Evolutionary conservation across 2,329 filamentous ascomycete genomes (phyloP).

Genomic region (Dothistroma septosporum): DNA sequence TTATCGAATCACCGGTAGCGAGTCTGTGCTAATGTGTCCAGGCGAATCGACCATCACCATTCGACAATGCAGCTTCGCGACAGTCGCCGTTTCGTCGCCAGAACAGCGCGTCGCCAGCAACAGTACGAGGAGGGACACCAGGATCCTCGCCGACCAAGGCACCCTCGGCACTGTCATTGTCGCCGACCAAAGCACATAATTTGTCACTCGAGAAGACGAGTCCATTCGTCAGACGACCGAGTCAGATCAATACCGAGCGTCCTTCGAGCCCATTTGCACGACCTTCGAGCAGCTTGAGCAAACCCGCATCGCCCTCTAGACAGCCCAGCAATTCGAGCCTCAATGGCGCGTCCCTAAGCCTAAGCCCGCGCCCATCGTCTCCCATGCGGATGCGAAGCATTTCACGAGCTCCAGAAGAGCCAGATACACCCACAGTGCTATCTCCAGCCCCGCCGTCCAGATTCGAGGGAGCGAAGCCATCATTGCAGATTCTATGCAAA

Average conservation of each 20-base stretch:
- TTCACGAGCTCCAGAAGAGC: constrained; percentile 8
- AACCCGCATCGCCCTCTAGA: constrained; percentile 23
- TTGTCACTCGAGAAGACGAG: constrained; percentile 34
- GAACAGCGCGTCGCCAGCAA: constrained; percentile 31
- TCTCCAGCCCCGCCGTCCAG: constrained; percentile 8
- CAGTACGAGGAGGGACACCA: constrained; percentile 35
- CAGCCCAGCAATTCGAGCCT: constrained; percentile 21
- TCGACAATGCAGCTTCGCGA: constrained; percentile 21
- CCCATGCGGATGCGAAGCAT: constrained; percentile 8
- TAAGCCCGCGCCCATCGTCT: constrained; percentile 10
- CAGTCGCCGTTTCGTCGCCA: constrained; percentile 36
- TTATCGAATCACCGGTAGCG: neutral
- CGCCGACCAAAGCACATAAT: constrained; percentile 24
- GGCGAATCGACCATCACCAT: constrained; percentile 12
- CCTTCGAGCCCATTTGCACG: constrained; percentile 36
- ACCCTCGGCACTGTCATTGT: constrained; percentile 21
- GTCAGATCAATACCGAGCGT: constrained; percentile 32
- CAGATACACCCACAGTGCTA: constrained; percentile 3
- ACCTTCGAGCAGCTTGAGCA: constrained; percentile 31
- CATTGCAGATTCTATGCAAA: constrained; percentile 18
- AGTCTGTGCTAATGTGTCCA: neutral
- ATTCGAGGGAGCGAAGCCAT: constrained; percentile 18
- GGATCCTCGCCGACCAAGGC: constrained; percentile 40
- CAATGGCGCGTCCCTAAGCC: constrained; percentile 5
- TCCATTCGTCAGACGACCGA: constrained; percentile 35